phyloP scores from a whole-genome alignment of 2,329 filamentous ascomycete species.

The Penicillium sp. region DNA sequence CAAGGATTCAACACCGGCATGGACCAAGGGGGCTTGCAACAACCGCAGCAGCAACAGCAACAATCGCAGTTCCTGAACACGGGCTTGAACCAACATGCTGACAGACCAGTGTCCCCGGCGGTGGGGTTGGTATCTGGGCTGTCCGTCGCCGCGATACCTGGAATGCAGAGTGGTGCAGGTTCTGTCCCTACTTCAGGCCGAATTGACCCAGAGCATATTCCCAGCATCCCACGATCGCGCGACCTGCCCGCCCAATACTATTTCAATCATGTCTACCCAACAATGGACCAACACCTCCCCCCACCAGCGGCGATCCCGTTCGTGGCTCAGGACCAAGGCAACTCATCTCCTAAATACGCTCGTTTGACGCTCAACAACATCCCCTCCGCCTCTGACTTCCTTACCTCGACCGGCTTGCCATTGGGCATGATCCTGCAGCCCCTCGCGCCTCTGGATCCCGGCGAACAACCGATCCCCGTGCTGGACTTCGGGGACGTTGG shows the following conservation, averaged over 20 bases:
- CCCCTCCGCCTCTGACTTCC: conserved; percentile 74
- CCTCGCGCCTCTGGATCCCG: conserved; percentile 74
- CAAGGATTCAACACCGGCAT: conserved; percentile 71
- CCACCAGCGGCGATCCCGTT: conserved; percentile 86
- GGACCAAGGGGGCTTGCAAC: conserved; percentile 56
- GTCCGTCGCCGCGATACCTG: conserved; percentile 27
- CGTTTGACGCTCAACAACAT: conserved; percentile 92
- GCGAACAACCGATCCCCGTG: conserved; percentile 83
- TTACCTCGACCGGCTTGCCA: conserved; percentile 76
- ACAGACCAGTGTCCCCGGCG: conserved; percentile 30
- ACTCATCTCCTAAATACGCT: conserved; percentile 90
- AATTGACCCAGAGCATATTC: conserved; percentile 88
- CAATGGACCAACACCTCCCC: conserved; percentile 89
- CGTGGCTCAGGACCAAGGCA: conserved; percentile 93
- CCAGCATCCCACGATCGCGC: conserved; percentile 81
- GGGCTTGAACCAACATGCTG: conserved; percentile 41
- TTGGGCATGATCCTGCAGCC: conserved; percentile 88
- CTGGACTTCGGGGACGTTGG: conserved; percentile 91
- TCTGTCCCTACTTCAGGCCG: conserved; percentile 66
- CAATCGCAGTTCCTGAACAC: conserved; percentile 61
- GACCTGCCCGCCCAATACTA: conserved; percentile 82
- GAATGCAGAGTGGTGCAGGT: conserved; percentile 47
- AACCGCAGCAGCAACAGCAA: conserved; percentile 48
- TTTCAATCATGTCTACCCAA: conserved; percentile 83
- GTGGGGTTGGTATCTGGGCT: conserved; percentile 24